A percentile compares a stretch with the other conserved stretches of the same genome.
Conservation (phyloP, 176 grass and related monocot species). For the Dactylis glomerata region DNA sequence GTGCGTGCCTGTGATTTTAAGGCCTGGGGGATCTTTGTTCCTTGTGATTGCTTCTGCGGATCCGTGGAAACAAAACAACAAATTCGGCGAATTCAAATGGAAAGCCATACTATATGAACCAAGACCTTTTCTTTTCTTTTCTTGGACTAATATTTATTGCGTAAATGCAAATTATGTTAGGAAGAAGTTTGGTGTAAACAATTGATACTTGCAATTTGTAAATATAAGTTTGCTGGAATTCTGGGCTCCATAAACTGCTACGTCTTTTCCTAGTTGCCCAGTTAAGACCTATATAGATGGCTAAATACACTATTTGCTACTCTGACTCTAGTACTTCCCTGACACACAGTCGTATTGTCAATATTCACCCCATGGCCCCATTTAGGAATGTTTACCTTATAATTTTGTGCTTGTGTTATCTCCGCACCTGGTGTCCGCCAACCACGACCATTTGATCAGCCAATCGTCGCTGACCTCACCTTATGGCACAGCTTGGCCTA, state of each 20-base stretch:
- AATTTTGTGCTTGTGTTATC: too few relatives aligned
- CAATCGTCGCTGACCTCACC: too few relatives aligned
- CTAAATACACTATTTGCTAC: neutral
- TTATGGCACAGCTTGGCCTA: too few relatives aligned
- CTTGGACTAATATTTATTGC: slow-evolving; percentile 10
- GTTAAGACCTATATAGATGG: neutral
- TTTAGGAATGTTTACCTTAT: too few relatives aligned
- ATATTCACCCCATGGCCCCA: too few relatives aligned
- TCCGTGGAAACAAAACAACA: neutral
- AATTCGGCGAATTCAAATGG: slow-evolving; percentile 43
- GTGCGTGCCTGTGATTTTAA: neutral
- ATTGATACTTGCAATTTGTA: slow-evolving; percentile 18
- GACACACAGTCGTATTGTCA: neutral
- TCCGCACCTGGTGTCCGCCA: neutral
- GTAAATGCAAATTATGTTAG: slow-evolving; percentile 1
- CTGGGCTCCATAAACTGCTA: neutral
- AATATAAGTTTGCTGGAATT: neutral
- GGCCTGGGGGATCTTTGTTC: neutral
- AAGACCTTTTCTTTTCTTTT: neutral
- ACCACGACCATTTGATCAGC: neutral
- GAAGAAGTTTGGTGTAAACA: neutral
- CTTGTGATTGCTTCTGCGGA: neutral
- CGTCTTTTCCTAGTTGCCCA: neutral
- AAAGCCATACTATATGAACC: slow-evolving; percentile 22
- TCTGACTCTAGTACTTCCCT: neutral